phyloP scores from a whole-genome alignment of 75 land plant species.

The Cupressus sempervirens region DNA sequence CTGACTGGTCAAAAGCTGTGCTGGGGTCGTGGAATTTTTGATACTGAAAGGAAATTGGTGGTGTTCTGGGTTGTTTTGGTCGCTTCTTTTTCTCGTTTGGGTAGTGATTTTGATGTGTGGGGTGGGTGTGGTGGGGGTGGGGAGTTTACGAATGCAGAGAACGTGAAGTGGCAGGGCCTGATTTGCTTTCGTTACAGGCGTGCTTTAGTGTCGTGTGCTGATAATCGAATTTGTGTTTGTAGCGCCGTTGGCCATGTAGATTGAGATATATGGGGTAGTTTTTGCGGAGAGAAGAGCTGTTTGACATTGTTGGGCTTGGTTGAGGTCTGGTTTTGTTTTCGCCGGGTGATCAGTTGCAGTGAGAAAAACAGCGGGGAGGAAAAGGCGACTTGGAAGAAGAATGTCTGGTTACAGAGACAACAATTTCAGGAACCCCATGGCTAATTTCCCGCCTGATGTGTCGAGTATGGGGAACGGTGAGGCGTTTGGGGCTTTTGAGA shows the following conservation, averaged over 20 bases:
- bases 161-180: neutral
- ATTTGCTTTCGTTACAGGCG: neutral
- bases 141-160: neutral
- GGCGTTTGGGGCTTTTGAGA: neutral
- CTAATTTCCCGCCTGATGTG: neutral
- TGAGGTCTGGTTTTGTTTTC: neutral
- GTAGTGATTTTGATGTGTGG: neutral
- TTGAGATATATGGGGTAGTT: slow-evolving; percentile 10
- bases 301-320: neutral
- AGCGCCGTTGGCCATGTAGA: neutral
- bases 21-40: neutral
- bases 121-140: neutral
- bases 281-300: neutral
- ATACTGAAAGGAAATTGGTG: neutral
- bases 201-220: neutral
- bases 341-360: neutral
- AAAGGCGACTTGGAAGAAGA: neutral
- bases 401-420: neutral
- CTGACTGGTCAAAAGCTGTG: neutral
- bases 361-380: neutral
- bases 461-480: neutral
- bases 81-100: neutral
- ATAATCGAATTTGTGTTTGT: neutral
- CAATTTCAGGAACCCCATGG: neutral
- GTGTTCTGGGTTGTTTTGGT: neutral